These are phyloP conservation scores for Pyrenochaeta sp. DNA, from an alignment of 2,329 filamentous ascomycete genomes.

Conservation along the genomic window DNA sequence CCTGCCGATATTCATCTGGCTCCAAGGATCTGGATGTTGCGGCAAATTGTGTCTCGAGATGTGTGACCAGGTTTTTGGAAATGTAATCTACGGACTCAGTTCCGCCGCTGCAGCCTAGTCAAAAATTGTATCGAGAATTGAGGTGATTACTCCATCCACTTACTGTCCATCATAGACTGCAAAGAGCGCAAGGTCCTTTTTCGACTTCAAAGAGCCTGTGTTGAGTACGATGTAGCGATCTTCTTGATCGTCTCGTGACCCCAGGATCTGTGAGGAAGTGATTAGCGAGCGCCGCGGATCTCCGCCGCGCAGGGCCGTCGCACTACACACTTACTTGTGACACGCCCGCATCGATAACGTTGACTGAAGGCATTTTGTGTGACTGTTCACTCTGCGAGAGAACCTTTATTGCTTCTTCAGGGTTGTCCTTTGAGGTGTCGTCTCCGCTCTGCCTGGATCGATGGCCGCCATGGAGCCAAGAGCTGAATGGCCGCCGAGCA, in stretches of 20 bases:
- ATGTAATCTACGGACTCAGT: slow-evolving; percentile 28
- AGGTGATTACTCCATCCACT: neutral
- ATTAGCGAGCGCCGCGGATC: slow-evolving; percentile 19
- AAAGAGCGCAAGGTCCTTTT: slow-evolving; percentile 33
- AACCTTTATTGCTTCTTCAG: no score
- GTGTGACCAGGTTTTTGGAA: slow-evolving; percentile 22
- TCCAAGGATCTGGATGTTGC: slow-evolving; percentile 18
- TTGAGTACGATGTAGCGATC: slow-evolving; percentile 28
- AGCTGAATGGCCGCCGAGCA: slow-evolving; percentile 3
- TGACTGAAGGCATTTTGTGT: slow-evolving; percentile 14
- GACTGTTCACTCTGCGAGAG: no score
- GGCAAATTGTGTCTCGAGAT: slow-evolving; percentile 28
- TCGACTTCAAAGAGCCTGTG: slow-evolving; percentile 26
- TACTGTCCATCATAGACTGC: slow-evolving; percentile 38
- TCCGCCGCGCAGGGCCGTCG: neutral
- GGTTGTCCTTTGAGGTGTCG: neutral
- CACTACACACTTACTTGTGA: slow-evolving; percentile 17
- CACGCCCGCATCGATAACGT: slow-evolving; percentile 26
- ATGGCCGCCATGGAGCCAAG: slow-evolving; percentile 18
- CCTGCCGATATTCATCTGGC: slow-evolving; percentile 28
- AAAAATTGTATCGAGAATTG: slow-evolving; percentile 2
- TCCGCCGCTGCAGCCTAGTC: slow-evolving; percentile 19
- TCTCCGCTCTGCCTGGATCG: neutral
- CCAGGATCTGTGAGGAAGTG: slow-evolving; percentile 26
- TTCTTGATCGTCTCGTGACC: slow-evolving; percentile 31